phyloP scores from a whole-genome alignment of 2,329 filamentous ascomycete genomes.

The Zasmidium citrigriseum region DNA sequence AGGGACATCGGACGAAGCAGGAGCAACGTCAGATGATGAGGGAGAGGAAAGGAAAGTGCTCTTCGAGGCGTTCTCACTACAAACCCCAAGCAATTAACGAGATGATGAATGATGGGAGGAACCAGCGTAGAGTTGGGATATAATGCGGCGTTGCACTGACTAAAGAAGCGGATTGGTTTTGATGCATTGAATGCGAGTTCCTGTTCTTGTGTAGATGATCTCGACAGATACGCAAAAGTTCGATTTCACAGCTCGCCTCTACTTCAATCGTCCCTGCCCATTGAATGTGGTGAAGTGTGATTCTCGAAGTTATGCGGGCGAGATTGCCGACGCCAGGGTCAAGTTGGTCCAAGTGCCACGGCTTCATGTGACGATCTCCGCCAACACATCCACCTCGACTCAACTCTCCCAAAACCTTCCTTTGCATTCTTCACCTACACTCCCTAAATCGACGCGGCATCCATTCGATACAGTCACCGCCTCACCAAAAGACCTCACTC shows the following conservation, averaged over 20 bases:
- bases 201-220: background rate
- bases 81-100: conserved; percentile 1
- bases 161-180: background rate
- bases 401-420: too few relatives aligned
- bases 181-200: background rate
- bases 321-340: background rate
- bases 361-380: background rate
- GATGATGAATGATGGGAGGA: conserved; percentile 2
- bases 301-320: too few relatives aligned
- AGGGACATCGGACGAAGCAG: conserved; percentile 18
- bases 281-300: background rate
- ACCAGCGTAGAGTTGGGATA: background rate
- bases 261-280: background rate
- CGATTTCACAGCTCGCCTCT: background rate
- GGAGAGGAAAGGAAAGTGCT: conserved; percentile 4
- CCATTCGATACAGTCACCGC: background rate
- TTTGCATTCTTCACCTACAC: background rate
- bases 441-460: too few relatives aligned
- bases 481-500: background rate
- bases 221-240: background rate
- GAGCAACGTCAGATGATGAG: conserved; percentile 23
- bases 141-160: background rate
- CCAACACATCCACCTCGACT: background rate
- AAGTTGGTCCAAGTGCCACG: too few relatives aligned
- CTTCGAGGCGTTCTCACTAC: conserved; percentile 1